phyloP scores from a whole-genome alignment of 2,329 filamentous ascomycete species.

The Penicillium vulpinum region DNA sequence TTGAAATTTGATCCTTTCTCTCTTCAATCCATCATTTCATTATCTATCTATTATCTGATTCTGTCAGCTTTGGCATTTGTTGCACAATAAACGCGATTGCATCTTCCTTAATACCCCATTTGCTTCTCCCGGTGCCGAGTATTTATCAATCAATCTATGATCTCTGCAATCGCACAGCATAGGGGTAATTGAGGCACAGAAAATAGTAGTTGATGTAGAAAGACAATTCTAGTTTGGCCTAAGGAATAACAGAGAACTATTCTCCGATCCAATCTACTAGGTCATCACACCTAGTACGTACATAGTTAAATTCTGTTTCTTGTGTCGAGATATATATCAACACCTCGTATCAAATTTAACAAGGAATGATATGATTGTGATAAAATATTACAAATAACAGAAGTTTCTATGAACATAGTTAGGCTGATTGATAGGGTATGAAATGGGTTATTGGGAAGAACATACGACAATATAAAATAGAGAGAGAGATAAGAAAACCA shows the following conservation, averaged over 20 bases:
- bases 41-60: not conserved
- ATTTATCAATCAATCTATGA: not conserved
- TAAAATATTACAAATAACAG: no score
- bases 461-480: no score
- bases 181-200: not conserved
- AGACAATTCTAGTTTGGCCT: not conserved
- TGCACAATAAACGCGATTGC: not conserved
- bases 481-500: no score
- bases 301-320: no score
- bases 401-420: no score
- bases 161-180: not conserved
- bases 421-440: no score
- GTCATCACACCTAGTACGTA: not conserved
- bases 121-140: not conserved
- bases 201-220: not conserved
- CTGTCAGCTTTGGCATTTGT: not conserved
- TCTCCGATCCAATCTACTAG: not conserved
- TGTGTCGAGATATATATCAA: not conserved
- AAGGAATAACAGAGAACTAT: not conserved
- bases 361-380: no score
- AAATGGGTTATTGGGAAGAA: not conserved
- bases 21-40: not conserved
- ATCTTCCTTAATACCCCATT: constrained; percentile 4
- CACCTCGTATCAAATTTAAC: no score
- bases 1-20: not conserved